Evolutionary conservation across 257 asterid species (phyloP).

Genomic region (Solanum neorickii): DNA sequence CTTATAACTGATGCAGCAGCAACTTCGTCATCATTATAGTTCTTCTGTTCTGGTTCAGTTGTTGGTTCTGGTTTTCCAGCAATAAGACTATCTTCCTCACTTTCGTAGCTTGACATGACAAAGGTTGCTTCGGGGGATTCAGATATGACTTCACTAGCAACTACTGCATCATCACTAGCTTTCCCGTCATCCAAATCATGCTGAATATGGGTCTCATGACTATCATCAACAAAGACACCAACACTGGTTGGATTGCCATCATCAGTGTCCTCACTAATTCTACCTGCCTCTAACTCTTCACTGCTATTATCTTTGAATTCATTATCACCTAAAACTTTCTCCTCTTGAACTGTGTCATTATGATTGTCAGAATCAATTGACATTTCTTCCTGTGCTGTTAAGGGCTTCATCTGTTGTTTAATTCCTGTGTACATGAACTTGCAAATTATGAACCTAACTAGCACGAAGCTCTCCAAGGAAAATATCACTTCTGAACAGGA

Average conservation of each 20-base stretch:
- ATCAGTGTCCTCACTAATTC: conserved; percentile 22
- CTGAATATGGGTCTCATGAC: conserved; percentile 14
- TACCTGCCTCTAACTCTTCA: conserved; percentile 32
- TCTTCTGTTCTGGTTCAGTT: conserved; percentile 24
- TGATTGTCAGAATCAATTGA: conserved; percentile 34
- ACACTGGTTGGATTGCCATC: conserved; percentile 25
- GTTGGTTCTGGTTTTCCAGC: conserved; percentile 22
- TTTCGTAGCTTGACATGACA: conserved; percentile 22
- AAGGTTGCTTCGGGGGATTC: conserved; percentile 23
- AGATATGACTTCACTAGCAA: conserved; percentile 32
- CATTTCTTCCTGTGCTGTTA: conserved; percentile 46
- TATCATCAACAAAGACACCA: conserved; percentile 11
- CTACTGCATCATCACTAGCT: conserved; percentile 19
- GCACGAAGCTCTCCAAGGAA: neutral
- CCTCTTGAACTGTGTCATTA: conserved; percentile 22
- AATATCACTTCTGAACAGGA: neutral
- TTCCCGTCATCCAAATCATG: conserved; percentile 24
- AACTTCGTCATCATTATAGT: conserved; percentile 14
- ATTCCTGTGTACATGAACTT: conserved; percentile 28
- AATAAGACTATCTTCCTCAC: conserved; percentile 15
- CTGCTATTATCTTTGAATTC: conserved; percentile 23
- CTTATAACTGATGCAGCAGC: conserved; percentile 22
- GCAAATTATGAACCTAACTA: conserved; percentile 1
- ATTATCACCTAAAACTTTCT: conserved; percentile 24
- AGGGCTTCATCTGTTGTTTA: conserved; percentile 50